Conservation (phyloP, 2,329 filamentous ascomycete genomes). For the Pyrenochaeta sp. region DNA sequence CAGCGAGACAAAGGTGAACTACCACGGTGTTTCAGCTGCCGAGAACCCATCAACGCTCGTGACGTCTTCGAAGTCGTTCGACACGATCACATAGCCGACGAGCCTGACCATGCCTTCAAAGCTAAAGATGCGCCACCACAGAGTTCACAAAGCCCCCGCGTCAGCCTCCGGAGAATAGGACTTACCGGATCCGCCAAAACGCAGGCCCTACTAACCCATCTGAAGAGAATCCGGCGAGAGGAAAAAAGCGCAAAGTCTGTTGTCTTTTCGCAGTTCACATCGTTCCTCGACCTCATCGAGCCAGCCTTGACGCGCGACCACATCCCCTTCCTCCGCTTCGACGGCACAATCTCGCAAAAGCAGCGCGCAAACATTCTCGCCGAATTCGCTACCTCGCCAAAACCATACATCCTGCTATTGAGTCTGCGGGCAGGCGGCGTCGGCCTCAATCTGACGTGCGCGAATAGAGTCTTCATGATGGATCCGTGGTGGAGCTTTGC, state of each 20-base stretch:
- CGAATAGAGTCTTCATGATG: slow-evolving; percentile 96
- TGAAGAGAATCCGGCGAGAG: slow-evolving; percentile 71
- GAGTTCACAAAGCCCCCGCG: slow-evolving; percentile 52
- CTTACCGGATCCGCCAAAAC: slow-evolving; percentile 87
- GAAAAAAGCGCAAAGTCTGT: slow-evolving; percentile 82
- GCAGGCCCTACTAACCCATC: slow-evolving; percentile 75
- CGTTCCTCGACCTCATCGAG: slow-evolving; percentile 90
- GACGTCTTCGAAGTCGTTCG: slow-evolving; percentile 93
- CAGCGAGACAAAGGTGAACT: slow-evolving; percentile 77
- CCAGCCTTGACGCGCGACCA: slow-evolving; percentile 76
- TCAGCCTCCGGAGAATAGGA: slow-evolving; percentile 68
- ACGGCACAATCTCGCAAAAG: slow-evolving; percentile 89
- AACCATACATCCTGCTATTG: slow-evolving; percentile 79
- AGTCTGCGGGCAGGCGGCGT: slow-evolving; percentile 91
- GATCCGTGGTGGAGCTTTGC: slow-evolving; percentile 99
- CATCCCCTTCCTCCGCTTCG: slow-evolving; percentile 84
- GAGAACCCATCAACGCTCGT: slow-evolving; percentile 78
- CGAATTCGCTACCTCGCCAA: slow-evolving; percentile 67
- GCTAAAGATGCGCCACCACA: slow-evolving; percentile 32
- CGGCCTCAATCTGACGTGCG: slow-evolving; percentile 88
- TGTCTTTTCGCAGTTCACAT: slow-evolving; percentile 97
- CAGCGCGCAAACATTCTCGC: slow-evolving; percentile 77
- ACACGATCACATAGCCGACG: slow-evolving; percentile 67
- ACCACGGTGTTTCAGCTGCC: slow-evolving; percentile 89
- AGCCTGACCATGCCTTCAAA: slow-evolving; percentile 51